Conservation (phyloP, 208 protist genomes). For the Vickermania ingenoplastis region DNA sequence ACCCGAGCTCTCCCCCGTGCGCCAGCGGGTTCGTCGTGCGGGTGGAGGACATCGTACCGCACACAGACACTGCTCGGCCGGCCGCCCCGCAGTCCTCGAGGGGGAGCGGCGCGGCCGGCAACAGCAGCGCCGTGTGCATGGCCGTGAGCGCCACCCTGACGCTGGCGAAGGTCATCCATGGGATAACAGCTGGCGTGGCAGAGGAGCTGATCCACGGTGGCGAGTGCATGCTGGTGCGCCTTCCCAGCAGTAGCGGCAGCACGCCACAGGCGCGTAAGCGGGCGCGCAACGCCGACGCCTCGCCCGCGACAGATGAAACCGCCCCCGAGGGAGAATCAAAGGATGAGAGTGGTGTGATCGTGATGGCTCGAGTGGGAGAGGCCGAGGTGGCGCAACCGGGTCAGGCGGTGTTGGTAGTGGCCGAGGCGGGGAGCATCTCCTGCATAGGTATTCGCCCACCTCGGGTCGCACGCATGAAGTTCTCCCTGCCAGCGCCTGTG, state of each 20-base stretch:
- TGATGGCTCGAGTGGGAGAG: constrained; percentile 28
- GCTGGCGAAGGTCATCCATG: neutral
- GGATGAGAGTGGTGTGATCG: neutral
- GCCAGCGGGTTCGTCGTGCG: neutral
- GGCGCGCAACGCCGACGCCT: neutral
- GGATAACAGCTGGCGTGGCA: neutral
- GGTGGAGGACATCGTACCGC: neutral
- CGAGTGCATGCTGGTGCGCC: neutral
- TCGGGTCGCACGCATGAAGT: constrained; percentile 1
- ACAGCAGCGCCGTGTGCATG: neutral
- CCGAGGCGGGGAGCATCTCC: constrained; percentile 50
- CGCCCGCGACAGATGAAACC: no score
- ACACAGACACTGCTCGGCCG: neutral
- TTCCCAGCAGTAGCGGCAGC: neutral
- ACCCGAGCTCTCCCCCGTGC: neutral
- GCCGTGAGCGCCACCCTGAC: neutral
- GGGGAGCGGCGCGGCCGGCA: neutral
- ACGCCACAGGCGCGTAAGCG: neutral
- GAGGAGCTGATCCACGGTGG: neutral
- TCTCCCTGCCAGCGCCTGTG: no score
- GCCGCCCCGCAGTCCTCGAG: no score
- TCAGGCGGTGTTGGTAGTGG: constrained; percentile 43
- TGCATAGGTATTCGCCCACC: constrained; percentile 35
- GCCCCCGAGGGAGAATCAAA: neutral
- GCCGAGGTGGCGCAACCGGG: constrained; percentile 40